Evolutionary conservation across 768 basidiomycete species (phyloP).

Genomic region (Antrodiella citrinella): DNA sequence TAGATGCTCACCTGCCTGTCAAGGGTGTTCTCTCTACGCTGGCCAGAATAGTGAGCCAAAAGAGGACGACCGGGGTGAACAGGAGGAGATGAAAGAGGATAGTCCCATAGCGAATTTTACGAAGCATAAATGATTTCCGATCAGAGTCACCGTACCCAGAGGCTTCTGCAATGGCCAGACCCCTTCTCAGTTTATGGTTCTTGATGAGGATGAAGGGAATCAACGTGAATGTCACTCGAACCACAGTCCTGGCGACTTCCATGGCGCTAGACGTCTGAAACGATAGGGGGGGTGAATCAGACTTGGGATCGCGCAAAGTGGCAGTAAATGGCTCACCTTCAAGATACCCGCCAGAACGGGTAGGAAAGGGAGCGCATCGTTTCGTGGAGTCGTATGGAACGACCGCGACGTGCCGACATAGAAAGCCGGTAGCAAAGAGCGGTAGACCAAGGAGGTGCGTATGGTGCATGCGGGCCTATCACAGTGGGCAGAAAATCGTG

Average conservation of each 20-base stretch:
- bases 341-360: slow-evolving; percentile 52
- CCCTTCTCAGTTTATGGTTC: slow-evolving; percentile 42
- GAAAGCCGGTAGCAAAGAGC: not conserved
- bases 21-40: slow-evolving; percentile 63
- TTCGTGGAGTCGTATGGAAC: slow-evolving; percentile 10
- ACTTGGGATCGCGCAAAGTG: slow-evolving; percentile 1
- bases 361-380: slow-evolving; percentile 33
- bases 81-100: slow-evolving; percentile 44
- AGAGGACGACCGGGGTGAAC: slow-evolving; percentile 34
- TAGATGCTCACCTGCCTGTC: slow-evolving; percentile 66
- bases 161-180: slow-evolving; percentile 43
- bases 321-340: slow-evolving; percentile 62
- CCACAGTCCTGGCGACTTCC: slow-evolving; percentile 60
- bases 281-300: slow-evolving; percentile 8
- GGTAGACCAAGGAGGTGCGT: not conserved
- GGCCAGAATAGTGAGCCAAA: slow-evolving; percentile 12
- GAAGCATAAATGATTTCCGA: slow-evolving; percentile 39
- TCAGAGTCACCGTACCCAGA: slow-evolving; percentile 32
- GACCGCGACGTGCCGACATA: slow-evolving; percentile 7
- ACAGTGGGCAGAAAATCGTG: no score
- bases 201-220: slow-evolving; percentile 60
- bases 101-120: slow-evolving; percentile 41
- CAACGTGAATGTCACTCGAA: slow-evolving; percentile 67
- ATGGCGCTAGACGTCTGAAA: slow-evolving; percentile 65
- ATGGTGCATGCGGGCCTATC: no score